Conservation (phyloP, 2,329 filamentous ascomycete genomes). For the Sarocladium strictum region DNA sequence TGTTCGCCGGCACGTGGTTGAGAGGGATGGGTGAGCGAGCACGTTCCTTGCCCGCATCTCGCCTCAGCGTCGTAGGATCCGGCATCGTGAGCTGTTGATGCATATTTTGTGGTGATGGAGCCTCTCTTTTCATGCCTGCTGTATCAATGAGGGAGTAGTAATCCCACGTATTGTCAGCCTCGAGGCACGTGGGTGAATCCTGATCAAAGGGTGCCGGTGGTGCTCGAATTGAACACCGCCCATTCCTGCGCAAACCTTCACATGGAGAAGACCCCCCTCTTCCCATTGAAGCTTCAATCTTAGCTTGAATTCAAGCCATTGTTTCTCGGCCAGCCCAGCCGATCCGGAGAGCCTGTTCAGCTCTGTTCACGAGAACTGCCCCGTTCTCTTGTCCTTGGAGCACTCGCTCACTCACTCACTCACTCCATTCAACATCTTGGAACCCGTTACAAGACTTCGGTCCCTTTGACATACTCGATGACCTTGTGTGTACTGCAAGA, state of each 20-base stretch:
- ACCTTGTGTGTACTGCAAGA: neutral
- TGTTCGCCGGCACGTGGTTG: neutral
- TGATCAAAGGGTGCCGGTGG: no score
- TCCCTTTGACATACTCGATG: neutral
- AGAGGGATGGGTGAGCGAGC: neutral
- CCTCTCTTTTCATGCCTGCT: no score
- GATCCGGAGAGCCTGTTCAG: neutral
- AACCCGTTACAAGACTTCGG: no score
- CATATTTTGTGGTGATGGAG: no score
- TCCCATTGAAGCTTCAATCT: no score
- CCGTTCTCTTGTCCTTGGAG: neutral
- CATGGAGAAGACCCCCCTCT: no score
- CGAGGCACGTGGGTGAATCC: no score
- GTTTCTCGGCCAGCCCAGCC: neutral
- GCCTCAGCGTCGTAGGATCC: neutral
- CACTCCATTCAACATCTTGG: neutral
- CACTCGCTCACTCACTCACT: neutral
- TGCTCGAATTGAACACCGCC: no score
- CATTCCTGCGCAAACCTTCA: no score
- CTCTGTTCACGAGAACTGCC: neutral
- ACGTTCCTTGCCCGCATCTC: neutral
- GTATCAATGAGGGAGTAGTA: no score
- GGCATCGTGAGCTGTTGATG: no score
- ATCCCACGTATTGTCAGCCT: no score
- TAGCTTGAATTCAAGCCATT: neutral